Evolutionary conservation across 192 early-diverging fungal genomes (phyloP).

Genomic region (Lobulomyces angularis): DNA sequence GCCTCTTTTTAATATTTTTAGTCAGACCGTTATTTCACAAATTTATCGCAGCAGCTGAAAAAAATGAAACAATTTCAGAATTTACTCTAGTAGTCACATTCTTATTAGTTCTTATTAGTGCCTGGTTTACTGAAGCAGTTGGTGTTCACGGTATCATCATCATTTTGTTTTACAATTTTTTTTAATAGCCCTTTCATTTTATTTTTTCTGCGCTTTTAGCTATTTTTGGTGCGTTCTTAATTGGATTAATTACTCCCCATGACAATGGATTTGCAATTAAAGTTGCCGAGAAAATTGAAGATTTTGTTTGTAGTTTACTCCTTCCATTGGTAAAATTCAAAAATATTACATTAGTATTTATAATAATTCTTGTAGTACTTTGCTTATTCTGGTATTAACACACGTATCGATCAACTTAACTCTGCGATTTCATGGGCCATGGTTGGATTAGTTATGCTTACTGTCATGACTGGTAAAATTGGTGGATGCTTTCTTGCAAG

Average conservation of each 20-base stretch:
- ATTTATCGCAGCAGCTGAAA: too few species aligned
- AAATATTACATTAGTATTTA: too few species aligned
- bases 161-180: too few species aligned
- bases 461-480: slow-evolving; percentile 77
- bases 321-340: too few species aligned
- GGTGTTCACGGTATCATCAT: slow-evolving; percentile 88
- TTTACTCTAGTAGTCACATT: slow-evolving; percentile 36
- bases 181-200: too few species aligned
- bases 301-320: slow-evolving; percentile 71
- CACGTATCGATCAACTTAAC: slow-evolving; percentile 62
- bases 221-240: slow-evolving; percentile 87
- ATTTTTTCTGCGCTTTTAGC: too few species aligned
- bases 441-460: slow-evolving; percentile 59
- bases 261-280: slow-evolving; percentile 74
- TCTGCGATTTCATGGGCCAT: slow-evolving; percentile 62
- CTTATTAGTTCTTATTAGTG: slow-evolving; percentile 39
- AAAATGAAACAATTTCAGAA: slow-evolving; percentile 7
- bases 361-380: too few species aligned
- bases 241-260: slow-evolving; percentile 78
- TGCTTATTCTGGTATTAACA: slow-evolving; percentile 83
- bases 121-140: slow-evolving; percentile 69
- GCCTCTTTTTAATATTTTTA: slow-evolving; percentile 52
- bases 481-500: slow-evolving; percentile 64
- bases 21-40: slow-evolving; percentile 58
- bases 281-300: slow-evolving; percentile 87